Conservation (phyloP, 2,329 filamentous ascomycete species). For the Camptophora hylomeconis region DNA sequence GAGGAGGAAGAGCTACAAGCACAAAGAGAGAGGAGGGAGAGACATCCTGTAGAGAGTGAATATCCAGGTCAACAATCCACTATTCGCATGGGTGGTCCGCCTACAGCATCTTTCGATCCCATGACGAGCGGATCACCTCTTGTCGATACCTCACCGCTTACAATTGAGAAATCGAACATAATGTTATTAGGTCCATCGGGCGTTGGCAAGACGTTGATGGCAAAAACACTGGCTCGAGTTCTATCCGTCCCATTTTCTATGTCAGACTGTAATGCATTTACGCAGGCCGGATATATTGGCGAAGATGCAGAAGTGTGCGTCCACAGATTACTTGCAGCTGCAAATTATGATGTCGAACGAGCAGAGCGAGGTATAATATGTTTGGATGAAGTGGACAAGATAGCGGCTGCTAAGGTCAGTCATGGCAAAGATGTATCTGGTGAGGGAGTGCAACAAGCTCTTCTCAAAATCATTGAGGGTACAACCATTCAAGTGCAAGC, state of each 20-base stretch:
- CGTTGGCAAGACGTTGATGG: constrained; percentile 91
- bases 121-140: constrained; percentile 25
- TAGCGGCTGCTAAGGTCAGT: constrained; percentile 72
- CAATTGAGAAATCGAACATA: constrained; percentile 92
- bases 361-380: constrained; percentile 90
- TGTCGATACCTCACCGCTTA: constrained; percentile 47
- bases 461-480: constrained; percentile 91
- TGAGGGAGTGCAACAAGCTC: constrained; percentile 89
- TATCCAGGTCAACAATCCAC: constrained; percentile 48
- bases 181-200: constrained; percentile 83
- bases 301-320: constrained; percentile 96
- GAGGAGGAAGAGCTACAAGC: constrained; percentile 64
- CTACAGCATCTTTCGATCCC: constrained; percentile 17
- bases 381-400: constrained; percentile 94
- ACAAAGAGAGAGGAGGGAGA: constrained; percentile 57
- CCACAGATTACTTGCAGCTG: constrained; percentile 74
- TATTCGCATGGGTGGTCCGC: constrained; percentile 24
- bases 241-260: constrained; percentile 94
- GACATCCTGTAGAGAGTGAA: constrained; percentile 67
- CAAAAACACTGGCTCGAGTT: constrained; percentile 74
- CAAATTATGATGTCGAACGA: constrained; percentile 74
- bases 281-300: constrained; percentile 92
- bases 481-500: constrained; percentile 86
- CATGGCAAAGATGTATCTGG: constrained; percentile 91
- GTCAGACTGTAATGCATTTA: constrained; percentile 90